A percentile compares a stretch with the other conserved stretches of the same genome.
Evolutionary conservation across 31 red algal species (phyloP).

Genomic region (Pterothamnion heteromorphum): DNA sequence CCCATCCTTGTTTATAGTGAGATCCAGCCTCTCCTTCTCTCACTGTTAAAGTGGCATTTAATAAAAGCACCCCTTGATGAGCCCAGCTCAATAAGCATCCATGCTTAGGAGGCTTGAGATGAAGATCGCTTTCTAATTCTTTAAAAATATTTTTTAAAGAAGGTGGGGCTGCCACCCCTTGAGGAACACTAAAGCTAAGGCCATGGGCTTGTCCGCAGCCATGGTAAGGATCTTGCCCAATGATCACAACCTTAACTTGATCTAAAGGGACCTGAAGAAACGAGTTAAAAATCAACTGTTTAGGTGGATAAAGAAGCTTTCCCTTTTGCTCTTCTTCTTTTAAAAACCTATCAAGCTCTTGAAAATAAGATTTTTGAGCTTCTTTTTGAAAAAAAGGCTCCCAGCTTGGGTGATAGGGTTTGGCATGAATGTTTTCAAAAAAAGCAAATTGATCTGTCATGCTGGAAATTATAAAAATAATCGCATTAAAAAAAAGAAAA

Average conservation of each 20-base stretch:
- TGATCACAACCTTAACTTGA: slow-evolving; percentile 83
- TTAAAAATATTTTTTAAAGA: slow-evolving; percentile 84
- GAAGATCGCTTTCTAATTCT: slow-evolving; percentile 79
- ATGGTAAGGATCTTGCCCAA: slow-evolving; percentile 99
- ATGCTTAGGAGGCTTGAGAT: slow-evolving; percentile 60
- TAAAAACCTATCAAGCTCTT: too few relatives aligned
- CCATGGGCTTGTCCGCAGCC: slow-evolving; percentile 95
- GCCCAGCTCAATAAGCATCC: slow-evolving; percentile 94
- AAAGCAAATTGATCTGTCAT: too few relatives aligned
- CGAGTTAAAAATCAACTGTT: slow-evolving; percentile 63
- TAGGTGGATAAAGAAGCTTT: too few relatives aligned
- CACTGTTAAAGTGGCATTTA: slow-evolving; percentile 97
- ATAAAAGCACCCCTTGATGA: slow-evolving; percentile 92
- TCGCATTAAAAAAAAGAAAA: too few relatives aligned
- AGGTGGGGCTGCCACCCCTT: slow-evolving; percentile 77
- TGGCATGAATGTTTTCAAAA: too few relatives aligned
- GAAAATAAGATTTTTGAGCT: too few relatives aligned
- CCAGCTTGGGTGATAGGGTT: too few relatives aligned
- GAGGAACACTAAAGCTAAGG: slow-evolving; percentile 82
- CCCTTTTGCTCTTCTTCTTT: too few relatives aligned
- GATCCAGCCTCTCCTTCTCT: slow-evolving; percentile 60
- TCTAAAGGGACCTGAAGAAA: slow-evolving; percentile 65
- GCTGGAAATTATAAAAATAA: too few relatives aligned
- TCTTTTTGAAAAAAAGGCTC: too few relatives aligned
- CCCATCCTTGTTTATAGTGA: slow-evolving; percentile 88